Evolutionary conservation across 371 early-diverging fungal genomes (phyloP).

Genomic region (Blyttiomyces sp.): DNA sequence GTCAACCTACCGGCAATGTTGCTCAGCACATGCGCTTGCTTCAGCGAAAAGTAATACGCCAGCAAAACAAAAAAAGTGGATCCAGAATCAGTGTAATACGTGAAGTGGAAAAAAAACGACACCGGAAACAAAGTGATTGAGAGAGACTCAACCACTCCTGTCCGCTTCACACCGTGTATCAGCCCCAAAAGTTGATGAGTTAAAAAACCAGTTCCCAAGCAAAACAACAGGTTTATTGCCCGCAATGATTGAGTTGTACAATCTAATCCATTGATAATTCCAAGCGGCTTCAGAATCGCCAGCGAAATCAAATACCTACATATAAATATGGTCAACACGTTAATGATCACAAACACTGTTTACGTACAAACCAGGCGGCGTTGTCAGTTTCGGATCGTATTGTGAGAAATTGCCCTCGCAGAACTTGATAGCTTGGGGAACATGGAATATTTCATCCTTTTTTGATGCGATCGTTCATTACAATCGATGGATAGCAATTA

Average conservation of each 20-base stretch:
- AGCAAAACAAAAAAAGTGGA: constrained; percentile 76
- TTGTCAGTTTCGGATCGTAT: constrained; percentile 93
- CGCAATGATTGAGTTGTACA: constrained; percentile 14
- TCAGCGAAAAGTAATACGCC: constrained; percentile 58
- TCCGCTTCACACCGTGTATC: constrained; percentile 5
- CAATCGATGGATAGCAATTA: not conserved
- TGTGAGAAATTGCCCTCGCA: constrained; percentile 64
- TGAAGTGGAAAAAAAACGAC: constrained; percentile 72
- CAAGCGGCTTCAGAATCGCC: not conserved
- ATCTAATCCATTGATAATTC: not conserved
- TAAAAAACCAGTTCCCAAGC: constrained; percentile 15
- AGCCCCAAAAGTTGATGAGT: constrained; percentile 1
- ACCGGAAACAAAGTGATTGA: constrained; percentile 73
- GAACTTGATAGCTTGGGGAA: constrained; percentile 86
- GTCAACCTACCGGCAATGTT: constrained; percentile 12
- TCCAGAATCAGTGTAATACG: constrained; percentile 92
- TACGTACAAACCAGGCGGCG: constrained; percentile 94
- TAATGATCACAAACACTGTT: no score
- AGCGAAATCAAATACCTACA: not conserved
- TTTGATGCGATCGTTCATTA: no score
- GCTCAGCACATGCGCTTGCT: constrained; percentile 16
- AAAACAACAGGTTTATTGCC: constrained; percentile 21
- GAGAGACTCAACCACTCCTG: constrained; percentile 39
- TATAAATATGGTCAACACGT: no score
- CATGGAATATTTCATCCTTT: constrained; percentile 93